These are phyloP conservation scores for Fonsecaea pedrosoi DNA, from an alignment of 2,329 filamentous ascomycete genomes.

Conservation along the genomic window DNA sequence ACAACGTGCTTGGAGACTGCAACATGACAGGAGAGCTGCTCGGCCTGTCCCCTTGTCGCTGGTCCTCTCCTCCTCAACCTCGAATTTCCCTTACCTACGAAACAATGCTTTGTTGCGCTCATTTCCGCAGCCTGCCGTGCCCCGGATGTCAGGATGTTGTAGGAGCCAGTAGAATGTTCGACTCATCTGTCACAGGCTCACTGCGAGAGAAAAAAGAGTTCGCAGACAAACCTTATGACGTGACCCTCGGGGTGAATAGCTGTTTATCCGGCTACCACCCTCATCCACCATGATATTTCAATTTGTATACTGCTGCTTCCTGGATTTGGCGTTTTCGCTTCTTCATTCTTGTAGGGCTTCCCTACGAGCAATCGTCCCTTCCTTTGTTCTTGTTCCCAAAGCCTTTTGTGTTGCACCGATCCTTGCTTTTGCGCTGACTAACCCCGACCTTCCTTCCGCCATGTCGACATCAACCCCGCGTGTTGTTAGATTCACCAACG, in stretches of 20 bases:
- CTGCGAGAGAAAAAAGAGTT: conserved; percentile 6
- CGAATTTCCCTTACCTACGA: conserved; percentile 8
- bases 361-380: conserved; percentile 35
- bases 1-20: conserved; percentile 31
- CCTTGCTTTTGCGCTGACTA: conserved; percentile 39
- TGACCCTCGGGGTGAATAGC: conserved; percentile 24
- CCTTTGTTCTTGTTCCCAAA: conserved; percentile 12
- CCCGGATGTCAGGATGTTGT: conserved; percentile 7
- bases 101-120: conserved; percentile 17
- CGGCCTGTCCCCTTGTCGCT: conserved; percentile 5
- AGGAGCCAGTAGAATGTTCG: conserved; percentile 28
- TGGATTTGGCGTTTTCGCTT: conserved; percentile 11
- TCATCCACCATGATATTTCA: conserved; percentile 41
- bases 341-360: conserved; percentile 36
- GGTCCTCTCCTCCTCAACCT: conserved; percentile 1
- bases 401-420: not conserved
- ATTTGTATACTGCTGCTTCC: conserved; percentile 74
- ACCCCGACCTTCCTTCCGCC: conserved; percentile 44
- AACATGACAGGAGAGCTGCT: conserved; percentile 30
- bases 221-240: conserved; percentile 30
- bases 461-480: conserved; percentile 45
- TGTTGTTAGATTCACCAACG: conserved; percentile 90
- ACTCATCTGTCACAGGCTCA: conserved; percentile 13
- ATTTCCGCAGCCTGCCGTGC: conserved; percentile 30
- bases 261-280: conserved; percentile 14